A percentile compares a stretch with the other conserved stretches of the same genome.
Evolutionary conservation across 129 eudicot genomes (phyloP).

Genomic region (Flaveria brownii): DNA sequence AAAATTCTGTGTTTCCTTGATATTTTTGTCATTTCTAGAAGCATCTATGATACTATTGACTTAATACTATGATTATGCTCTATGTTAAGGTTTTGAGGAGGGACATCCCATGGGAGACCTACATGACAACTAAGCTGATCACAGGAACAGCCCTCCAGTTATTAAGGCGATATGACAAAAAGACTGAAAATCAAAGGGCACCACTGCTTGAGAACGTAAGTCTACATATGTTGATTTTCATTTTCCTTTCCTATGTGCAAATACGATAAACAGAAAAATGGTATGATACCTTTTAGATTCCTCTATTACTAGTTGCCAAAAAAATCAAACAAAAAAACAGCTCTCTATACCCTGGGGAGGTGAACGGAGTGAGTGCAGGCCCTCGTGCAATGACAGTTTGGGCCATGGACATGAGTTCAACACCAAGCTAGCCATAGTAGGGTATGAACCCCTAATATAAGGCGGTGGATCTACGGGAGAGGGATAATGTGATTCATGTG

Average conservation of each 20-base stretch:
- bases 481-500: not conserved
- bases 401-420: not conserved
- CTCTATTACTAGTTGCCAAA: not conserved
- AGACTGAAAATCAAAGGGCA: constrained; percentile 56
- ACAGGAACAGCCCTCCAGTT: constrained; percentile 74
- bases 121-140: constrained; percentile 81
- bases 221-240: constrained; percentile 10
- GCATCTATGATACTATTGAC: not conserved
- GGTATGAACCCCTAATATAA: not conserved
- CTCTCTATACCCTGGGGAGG: too few species aligned
- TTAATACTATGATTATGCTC: constrained; percentile 1
- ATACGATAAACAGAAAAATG: constrained; percentile 10
- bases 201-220: constrained; percentile 73
- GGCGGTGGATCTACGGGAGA: not conserved
- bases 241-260: constrained; percentile 1
- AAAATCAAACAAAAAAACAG: too few species aligned
- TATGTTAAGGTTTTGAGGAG: constrained; percentile 63
- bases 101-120: constrained; percentile 93
- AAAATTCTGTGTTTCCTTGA: constrained; percentile 1
- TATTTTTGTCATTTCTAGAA: not conserved
- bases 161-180: constrained; percentile 77
- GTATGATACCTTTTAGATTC: constrained; percentile 15
- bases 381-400: too few species aligned
- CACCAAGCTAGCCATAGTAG: not conserved
- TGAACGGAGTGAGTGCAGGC: too few species aligned